Percentiles rank a stretch among this genome's conserved stretches.
Evolutionary conservation across 352 stramenopile genomes (phyloP).

Genomic region (Globisporangium emineosum): DNA sequence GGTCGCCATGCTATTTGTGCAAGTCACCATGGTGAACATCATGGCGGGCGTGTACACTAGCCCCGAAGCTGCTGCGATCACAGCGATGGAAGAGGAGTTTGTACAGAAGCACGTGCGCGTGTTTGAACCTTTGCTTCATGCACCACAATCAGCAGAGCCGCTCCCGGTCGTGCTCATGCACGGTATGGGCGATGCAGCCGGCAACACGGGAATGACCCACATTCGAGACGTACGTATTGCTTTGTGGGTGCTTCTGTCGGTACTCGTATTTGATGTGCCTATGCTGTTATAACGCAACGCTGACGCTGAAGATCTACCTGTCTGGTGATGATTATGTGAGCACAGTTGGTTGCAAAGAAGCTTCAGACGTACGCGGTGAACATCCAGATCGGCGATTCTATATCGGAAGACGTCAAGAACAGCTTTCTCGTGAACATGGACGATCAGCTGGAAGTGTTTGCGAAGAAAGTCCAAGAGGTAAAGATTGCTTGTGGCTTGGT

Average conservation of each 20-base stretch:
- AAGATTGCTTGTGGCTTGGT: not conserved
- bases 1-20: slow-evolving; percentile 39
- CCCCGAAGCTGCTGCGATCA: slow-evolving; percentile 12
- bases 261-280: not conserved
- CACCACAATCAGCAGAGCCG: slow-evolving; percentile 14
- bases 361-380: slow-evolving; percentile 85
- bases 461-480: slow-evolving; percentile 69
- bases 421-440: slow-evolving; percentile 94
- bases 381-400: slow-evolving; percentile 84
- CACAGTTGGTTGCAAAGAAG: slow-evolving; percentile 62
- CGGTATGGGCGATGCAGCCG: slow-evolving; percentile 93
- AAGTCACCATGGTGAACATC: slow-evolving; percentile 46
- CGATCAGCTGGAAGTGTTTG: slow-evolving; percentile 88
- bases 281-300: not conserved
- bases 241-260: not conserved
- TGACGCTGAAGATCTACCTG: not conserved
- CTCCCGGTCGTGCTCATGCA: slow-evolving; percentile 87
- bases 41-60: slow-evolving; percentile 31
- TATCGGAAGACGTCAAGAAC: slow-evolving; percentile 88
- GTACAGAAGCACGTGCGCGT: slow-evolving; percentile 21
- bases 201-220: slow-evolving; percentile 85
- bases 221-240: slow-evolving; percentile 63
- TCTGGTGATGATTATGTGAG: not conserved
- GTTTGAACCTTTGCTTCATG: slow-evolving; percentile 24
- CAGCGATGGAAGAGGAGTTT: not conserved